phyloP scores from a whole-genome alignment of 352 stramenopile species.

The Globisporangium polare region DNA sequence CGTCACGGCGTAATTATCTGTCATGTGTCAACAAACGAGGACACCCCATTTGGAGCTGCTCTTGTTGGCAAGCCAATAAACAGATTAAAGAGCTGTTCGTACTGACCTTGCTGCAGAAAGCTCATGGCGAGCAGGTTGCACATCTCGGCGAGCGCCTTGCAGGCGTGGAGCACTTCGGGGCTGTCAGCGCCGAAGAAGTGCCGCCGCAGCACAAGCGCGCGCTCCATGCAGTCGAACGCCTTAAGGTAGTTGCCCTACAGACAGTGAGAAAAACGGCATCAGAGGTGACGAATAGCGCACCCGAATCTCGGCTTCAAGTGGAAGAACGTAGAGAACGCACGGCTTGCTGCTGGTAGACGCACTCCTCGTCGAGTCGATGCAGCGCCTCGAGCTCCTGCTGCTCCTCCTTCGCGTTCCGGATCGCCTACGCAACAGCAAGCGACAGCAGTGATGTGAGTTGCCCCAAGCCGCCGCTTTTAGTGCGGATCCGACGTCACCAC shows the following conservation, averaged over 20 bases:
- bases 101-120: constrained; percentile 84
- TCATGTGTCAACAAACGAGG: background rate
- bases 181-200: constrained; percentile 92
- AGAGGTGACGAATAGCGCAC: background rate
- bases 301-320: background rate
- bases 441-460: background rate
- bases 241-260: constrained; percentile 88
- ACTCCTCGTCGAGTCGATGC: constrained; percentile 89
- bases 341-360: constrained; percentile 79
- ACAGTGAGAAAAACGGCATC: background rate
- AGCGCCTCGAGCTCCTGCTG: constrained; percentile 85
- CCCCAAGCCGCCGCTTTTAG: too few species aligned
- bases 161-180: constrained; percentile 79
- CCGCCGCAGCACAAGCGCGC: constrained; percentile 85
- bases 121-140: constrained; percentile 94
- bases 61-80: background rate
- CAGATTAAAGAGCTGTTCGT: background rate
- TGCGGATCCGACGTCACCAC: too few species aligned
- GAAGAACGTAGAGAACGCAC: constrained; percentile 20
- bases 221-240: constrained; percentile 92
- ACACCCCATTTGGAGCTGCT: background rate
- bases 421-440: constrained; percentile 10
- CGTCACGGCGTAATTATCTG: constrained; percentile 87
- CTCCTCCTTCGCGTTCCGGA: constrained; percentile 42
- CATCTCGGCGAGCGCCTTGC: constrained; percentile 89